Conservation (phyloP, 2,329 filamentous ascomycete species). For the Xylaria sp. region DNA sequence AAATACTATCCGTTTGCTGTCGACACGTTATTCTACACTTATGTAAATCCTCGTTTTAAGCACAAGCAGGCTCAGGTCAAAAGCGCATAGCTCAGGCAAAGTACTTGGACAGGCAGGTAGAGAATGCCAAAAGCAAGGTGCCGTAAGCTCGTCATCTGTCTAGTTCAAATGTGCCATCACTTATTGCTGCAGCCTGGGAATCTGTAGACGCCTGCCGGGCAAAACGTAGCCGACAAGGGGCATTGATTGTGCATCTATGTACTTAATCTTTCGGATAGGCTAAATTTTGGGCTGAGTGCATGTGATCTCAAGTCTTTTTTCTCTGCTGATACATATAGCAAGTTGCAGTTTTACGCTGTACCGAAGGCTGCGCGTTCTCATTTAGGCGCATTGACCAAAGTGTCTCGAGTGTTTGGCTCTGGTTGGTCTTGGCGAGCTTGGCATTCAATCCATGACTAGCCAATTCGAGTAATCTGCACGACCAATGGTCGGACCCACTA, state of each 20-base stretch:
- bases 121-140: constrained; percentile 31
- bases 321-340: not conserved
- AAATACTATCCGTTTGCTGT: too few relatives aligned
- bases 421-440: constrained; percentile 10
- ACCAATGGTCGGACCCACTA: constrained; percentile 6
- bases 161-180: constrained; percentile 15
- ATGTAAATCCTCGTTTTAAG: too few relatives aligned
- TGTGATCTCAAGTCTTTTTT: not conserved
- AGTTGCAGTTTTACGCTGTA: too few relatives aligned
- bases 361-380: too few relatives aligned
- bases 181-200: constrained; percentile 36
- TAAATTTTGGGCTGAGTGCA: constrained; percentile 2
- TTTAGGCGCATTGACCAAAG: constrained; percentile 27
- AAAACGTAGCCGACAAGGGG: not conserved
- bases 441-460: constrained; percentile 12
- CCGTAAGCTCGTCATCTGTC: not conserved
- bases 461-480: constrained; percentile 2
- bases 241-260: not conserved
- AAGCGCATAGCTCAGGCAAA: too few relatives aligned
- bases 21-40: too few relatives aligned
- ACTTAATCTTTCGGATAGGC: not conserved
- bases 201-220: constrained; percentile 33
- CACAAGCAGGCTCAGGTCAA: too few relatives aligned
- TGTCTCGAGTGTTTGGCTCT: too few relatives aligned
- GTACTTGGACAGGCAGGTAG: not conserved